Evolutionary conservation across 495 filamentous ascomycete genomes (phyloP), one percentile per base, ranked within the genome.

Genomic region (Cryomyces minteri): DNA sequence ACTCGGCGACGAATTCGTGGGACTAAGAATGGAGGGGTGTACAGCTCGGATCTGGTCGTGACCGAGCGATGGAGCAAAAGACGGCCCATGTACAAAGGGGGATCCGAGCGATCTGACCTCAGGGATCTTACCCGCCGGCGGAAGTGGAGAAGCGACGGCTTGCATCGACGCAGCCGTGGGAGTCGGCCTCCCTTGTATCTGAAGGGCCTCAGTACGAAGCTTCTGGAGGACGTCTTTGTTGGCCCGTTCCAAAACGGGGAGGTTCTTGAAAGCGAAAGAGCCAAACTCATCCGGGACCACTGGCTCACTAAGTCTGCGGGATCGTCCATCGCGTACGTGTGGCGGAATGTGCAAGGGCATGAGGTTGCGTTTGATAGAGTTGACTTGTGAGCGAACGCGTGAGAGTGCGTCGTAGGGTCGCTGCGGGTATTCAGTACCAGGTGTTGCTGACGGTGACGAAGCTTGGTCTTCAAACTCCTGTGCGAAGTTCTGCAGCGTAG

Each of bases 211-310:
- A 29, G 85, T 84, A 7, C 87, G 75, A 46, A 98, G 70, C 55
- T 94, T 94, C 55, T 96, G 87, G 34, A 98, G 90, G 38, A 95
- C 84, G 58, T 98, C 92, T 57, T 96, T 96, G 58, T 98, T 98
- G 34, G 92, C 90, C 58, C 94, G 96, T 57, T 95, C 88, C 14
- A 98, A 70, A 45, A 96, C 88, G 1, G 90, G 85, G 32, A 98
- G 68, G 54, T 98, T 98, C 65, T 95, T 98, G 70, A 93, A 98
- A 32, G 86, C 73, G 65, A 98, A 98, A 48, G 74, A 84, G 32
- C 90, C 90, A 67, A 98, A 98, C 59, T 98, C 90, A 61, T 96
- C 92, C 0, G 76, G 70, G 32, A 76, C 68, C 14, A 87, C 76
- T 2, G 90, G 90, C 62, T 98, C 90, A 57, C 90, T 96, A 33